phyloP scores from a whole-genome alignment of 768 basidiomycete genomes.

The Boletellus sp. region DNA sequence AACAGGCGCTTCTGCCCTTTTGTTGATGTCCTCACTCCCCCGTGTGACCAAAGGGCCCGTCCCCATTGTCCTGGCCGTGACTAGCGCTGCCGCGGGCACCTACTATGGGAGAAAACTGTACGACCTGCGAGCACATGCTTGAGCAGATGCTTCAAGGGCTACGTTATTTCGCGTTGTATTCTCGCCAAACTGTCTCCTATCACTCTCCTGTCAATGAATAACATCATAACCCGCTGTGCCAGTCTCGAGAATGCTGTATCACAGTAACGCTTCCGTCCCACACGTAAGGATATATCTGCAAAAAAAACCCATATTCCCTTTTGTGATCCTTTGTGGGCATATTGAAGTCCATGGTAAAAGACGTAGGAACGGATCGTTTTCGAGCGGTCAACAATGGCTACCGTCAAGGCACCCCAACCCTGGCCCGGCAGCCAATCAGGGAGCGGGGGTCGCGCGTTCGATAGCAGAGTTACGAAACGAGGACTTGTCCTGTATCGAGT shows the following conservation, averaged over 20 bases:
- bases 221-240: not conserved
- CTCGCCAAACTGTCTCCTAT: conserved; percentile 1
- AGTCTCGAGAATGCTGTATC: not conserved
- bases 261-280: not conserved
- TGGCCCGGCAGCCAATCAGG: conserved; percentile 8
- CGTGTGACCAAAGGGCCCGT: conserved; percentile 72
- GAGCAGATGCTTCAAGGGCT: not conserved
- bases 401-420: not conserved
- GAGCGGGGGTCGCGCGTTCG: conserved; percentile 37
- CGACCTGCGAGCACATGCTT: conserved; percentile 24
- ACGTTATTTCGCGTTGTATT: conserved; percentile 9
- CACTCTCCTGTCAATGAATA: not conserved
- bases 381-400: conserved; percentile 1
- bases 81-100: conserved; percentile 54
- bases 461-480: conserved; percentile 71
- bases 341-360: conserved; percentile 2
- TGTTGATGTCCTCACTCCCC: conserved; percentile 72
- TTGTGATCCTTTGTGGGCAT: not conserved
- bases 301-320: conserved; percentile 6
- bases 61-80: conserved; percentile 57
- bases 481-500: conserved; percentile 86
- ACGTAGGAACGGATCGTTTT: not conserved
- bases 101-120: conserved; percentile 69
- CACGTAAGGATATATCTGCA: conserved; percentile 12
- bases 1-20: conserved; percentile 70